phyloP scores from a whole-genome alignment of 164 flowering plant genomes.

The Annona cherimola region DNA sequence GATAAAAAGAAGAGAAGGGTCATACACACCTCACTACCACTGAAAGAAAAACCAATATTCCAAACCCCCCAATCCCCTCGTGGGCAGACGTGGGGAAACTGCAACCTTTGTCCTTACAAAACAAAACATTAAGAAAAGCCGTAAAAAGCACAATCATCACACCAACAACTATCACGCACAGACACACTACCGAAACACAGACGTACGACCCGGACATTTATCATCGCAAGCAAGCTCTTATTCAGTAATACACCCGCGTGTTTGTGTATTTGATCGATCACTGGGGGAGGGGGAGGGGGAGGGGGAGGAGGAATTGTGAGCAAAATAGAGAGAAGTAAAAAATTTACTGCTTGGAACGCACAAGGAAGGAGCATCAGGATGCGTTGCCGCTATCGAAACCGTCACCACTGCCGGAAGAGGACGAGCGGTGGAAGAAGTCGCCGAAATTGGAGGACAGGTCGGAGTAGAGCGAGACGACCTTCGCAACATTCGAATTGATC shows the following conservation, averaged over 20 bases:
- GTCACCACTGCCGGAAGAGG: background rate
- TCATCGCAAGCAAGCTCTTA: background rate
- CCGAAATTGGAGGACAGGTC: constrained; percentile 42
- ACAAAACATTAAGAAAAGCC: background rate
- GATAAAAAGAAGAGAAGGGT: background rate
- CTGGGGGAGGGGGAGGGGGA: background rate
- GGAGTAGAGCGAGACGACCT: constrained; percentile 45
- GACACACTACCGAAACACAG: background rate
- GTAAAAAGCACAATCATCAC: background rate
- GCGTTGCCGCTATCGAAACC: background rate
- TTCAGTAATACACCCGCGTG: background rate
- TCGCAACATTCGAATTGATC: constrained; percentile 49
- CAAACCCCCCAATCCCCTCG: background rate
- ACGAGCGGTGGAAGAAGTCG: constrained; percentile 26
- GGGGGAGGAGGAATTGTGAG: background rate
- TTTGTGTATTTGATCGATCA: background rate
- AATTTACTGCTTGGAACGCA: background rate
- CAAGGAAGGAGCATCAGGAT: background rate
- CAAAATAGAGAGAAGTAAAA: background rate
- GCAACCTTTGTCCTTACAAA: background rate
- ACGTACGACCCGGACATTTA: background rate
- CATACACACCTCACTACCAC: background rate
- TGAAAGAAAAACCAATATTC: background rate
- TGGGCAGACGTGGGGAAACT: background rate
- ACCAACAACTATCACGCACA: background rate